Percentiles rank a stretch among this genome's conserved stretches.
Evolutionary conservation across 495 filamentous ascomycete genomes (phyloP).

Genomic region (Aspergillus mulundensis): DNA sequence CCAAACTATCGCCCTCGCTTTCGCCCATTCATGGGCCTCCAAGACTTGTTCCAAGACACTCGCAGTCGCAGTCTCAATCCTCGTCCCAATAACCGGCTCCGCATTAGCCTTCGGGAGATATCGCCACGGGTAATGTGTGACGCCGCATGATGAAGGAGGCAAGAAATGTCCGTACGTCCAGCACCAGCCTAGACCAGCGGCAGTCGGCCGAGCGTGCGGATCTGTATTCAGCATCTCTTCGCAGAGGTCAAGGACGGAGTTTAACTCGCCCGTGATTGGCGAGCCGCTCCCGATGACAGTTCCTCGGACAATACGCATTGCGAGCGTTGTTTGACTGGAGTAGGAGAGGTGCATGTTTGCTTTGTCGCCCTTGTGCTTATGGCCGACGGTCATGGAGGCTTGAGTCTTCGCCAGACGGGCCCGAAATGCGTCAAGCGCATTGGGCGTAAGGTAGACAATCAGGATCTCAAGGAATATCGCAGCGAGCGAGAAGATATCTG

Average conservation of each 20-base stretch:
- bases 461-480: constrained; percentile 3
- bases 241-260: not conserved
- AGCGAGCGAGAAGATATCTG: not conserved
- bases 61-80: not conserved
- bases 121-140: not conserved
- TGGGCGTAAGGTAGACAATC: not conserved
- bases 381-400: not conserved
- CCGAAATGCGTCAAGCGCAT: not conserved
- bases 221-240: not conserved
- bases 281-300: not conserved
- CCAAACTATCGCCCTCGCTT: not conserved
- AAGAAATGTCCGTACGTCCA: not conserved
- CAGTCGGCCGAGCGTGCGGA: not conserved
- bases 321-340: not conserved
- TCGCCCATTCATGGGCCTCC: not conserved
- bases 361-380: not conserved
- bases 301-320: not conserved
- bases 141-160: not conserved
- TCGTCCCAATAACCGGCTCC: not conserved
- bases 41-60: not conserved
- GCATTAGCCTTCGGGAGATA: not conserved
- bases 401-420: not conserved
- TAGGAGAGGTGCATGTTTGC: not conserved
- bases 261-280: not conserved
- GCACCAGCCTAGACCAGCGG: not conserved